These are phyloP conservation scores for Aspergillus cavernicola DNA, from an alignment of 495 filamentous ascomycete species.

Conservation along the genomic window DNA sequence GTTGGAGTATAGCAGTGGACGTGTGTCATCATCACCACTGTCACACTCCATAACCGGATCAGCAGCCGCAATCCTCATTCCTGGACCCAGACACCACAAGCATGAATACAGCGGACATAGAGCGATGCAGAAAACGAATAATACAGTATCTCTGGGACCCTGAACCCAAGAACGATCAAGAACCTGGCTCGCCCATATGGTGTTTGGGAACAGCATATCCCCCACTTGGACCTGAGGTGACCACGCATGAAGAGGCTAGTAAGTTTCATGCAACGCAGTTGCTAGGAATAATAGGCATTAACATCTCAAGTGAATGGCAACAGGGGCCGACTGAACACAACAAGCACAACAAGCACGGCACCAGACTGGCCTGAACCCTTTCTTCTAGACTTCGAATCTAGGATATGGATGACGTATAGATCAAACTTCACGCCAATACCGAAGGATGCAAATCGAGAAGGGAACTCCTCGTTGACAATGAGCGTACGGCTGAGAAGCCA, in stretches of 20 bases:
- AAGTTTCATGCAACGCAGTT: neutral
- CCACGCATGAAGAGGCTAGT: slow-evolving; percentile 1
- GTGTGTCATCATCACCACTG: too few relatives aligned
- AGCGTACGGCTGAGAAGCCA: slow-evolving; percentile 79
- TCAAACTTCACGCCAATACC: slow-evolving; percentile 81
- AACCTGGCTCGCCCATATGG: slow-evolving; percentile 71
- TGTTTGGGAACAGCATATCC: slow-evolving; percentile 75
- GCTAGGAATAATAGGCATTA: neutral
- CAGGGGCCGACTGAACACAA: slow-evolving; percentile 7
- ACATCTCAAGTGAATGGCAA: neutral
- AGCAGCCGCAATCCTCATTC: too few relatives aligned
- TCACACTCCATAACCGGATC: too few relatives aligned
- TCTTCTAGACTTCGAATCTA: slow-evolving; percentile 87
- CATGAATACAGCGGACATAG: slow-evolving; percentile 61
- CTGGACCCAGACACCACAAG: slow-evolving; percentile 1
- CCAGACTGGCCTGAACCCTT: slow-evolving; percentile 83
- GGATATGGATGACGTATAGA: slow-evolving; percentile 96
- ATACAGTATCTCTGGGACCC: slow-evolving; percentile 96
- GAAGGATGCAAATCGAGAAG: slow-evolving; percentile 67
- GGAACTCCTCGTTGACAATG: slow-evolving; percentile 72
- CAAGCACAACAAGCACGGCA: slow-evolving; percentile 21
- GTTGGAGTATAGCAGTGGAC: too few relatives aligned
- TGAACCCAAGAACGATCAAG: slow-evolving; percentile 77
- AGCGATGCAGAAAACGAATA: slow-evolving; percentile 73
- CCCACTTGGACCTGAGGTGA: slow-evolving; percentile 16